phyloP scores from a whole-genome alignment of 768 basidiomycete species.

The Auricularia sp. region DNA sequence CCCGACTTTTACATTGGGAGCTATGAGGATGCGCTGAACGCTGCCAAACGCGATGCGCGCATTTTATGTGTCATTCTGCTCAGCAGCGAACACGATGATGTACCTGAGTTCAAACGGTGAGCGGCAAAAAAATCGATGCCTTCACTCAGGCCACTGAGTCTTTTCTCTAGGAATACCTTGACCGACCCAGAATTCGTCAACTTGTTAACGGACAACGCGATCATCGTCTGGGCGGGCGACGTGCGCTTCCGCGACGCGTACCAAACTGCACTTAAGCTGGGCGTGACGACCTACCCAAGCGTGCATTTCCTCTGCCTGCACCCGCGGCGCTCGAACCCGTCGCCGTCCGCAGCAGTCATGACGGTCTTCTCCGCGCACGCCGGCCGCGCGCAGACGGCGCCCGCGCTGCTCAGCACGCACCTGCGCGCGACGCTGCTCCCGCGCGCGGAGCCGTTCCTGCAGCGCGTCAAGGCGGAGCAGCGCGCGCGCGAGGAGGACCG shows the following conservation, averaged over 20 bases:
- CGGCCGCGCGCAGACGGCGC: constrained; percentile 56
- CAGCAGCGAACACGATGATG: constrained; percentile 86
- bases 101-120: constrained; percentile 67
- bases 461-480: constrained; percentile 40
- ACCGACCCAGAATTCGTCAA: constrained; percentile 63
- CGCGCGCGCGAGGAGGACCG: constrained; percentile 28
- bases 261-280: constrained; percentile 65
- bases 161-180: constrained; percentile 43
- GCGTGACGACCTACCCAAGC: constrained; percentile 87
- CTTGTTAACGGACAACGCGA: constrained; percentile 58
- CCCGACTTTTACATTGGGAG: constrained; percentile 75
- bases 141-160: too few species aligned
- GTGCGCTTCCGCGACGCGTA: constrained; percentile 75
- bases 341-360: constrained; percentile 36
- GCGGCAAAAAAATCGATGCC: too few species aligned
- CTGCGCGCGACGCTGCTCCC: constrained; percentile 67
- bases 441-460: constrained; percentile 67
- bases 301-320: constrained; percentile 87
- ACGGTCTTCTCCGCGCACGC: constrained; percentile 83
- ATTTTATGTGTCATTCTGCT: constrained; percentile 76
- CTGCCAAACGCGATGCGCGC: constrained; percentile 59
- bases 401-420: constrained; percentile 52
- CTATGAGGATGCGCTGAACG: constrained; percentile 70
- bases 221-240: constrained; percentile 90
- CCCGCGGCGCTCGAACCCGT: constrained; percentile 37